Percentiles rank a stretch among this genome's conserved stretches.
Evolutionary conservation across 2,329 filamentous ascomycete species (phyloP).

Genomic region (Diaporthe helianthi): DNA sequence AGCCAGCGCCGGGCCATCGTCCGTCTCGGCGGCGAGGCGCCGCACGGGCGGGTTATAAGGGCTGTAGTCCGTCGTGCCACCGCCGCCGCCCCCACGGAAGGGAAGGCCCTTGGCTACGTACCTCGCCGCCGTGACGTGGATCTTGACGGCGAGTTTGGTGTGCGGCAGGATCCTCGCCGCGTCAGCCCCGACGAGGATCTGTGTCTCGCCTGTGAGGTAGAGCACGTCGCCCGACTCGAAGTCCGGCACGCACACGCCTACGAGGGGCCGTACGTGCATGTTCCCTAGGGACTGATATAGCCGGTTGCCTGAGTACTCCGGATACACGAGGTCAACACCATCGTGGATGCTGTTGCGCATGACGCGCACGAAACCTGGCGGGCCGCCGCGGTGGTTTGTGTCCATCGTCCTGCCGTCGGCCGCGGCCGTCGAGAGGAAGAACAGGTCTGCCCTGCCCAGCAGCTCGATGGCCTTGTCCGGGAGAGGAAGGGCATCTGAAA

Average conservation of each 20-base stretch:
- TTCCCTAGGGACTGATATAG: constrained; percentile 87
- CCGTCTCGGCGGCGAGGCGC: constrained; percentile 70
- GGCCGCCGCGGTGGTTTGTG: constrained; percentile 81
- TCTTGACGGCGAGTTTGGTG: constrained; percentile 75
- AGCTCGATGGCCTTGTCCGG: constrained; percentile 62
- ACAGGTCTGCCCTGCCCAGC: constrained; percentile 71
- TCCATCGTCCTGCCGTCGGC: constrained; percentile 76
- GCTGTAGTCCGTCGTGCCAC: constrained; percentile 63
- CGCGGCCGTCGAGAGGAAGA: constrained; percentile 72
- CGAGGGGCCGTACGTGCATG: constrained; percentile 67
- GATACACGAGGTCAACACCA: constrained; percentile 68
- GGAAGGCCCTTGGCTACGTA: constrained; percentile 71
- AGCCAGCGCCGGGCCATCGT: constrained; percentile 34
- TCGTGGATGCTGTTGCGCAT: constrained; percentile 58
- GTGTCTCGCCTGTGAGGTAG: constrained; percentile 74
- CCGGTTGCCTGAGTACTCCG: constrained; percentile 85
- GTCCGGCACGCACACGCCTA: constrained; percentile 77
- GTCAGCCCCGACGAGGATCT: constrained; percentile 69
- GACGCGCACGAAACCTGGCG: constrained; percentile 75
- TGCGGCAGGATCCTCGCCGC: constrained; percentile 70
- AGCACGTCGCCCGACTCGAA: constrained; percentile 76
- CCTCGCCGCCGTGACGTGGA: constrained; percentile 66
- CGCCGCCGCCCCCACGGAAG: constrained; percentile 68
- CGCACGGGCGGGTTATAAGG: constrained; percentile 83
- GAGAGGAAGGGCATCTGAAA: constrained; percentile 51